Percentiles rank a stretch among this genome's conserved stretches.
These are phyloP conservation scores for Pistacia vera DNA, from an alignment of 345 rosid species.

Conservation along the genomic window DNA sequence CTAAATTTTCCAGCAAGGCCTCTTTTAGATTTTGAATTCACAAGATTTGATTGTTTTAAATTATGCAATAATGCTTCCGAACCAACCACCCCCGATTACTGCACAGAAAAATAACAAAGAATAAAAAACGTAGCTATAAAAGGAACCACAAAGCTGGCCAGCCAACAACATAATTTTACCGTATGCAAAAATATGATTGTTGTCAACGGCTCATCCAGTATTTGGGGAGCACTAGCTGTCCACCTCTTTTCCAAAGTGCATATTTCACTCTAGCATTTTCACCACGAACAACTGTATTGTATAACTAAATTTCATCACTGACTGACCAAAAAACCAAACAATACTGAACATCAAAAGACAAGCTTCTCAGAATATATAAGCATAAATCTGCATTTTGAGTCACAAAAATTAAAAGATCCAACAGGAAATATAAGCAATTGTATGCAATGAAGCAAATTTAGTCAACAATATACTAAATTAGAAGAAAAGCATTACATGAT, in stretches of 20 bases:
- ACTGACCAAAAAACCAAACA: not conserved
- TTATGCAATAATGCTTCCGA: constrained; percentile 51
- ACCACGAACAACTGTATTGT: constrained; percentile 64
- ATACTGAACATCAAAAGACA: not conserved
- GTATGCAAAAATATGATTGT: constrained; percentile 67
- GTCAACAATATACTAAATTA: constrained; percentile 4
- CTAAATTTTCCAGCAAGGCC: not conserved
- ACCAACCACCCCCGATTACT: constrained; percentile 93
- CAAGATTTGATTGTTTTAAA: constrained; percentile 41
- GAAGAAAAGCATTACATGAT: constrained; percentile 56
- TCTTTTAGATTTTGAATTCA: constrained; percentile 46
- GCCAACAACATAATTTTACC: constrained; percentile 44
- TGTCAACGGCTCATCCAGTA: constrained; percentile 40
- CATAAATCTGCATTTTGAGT: not conserved
- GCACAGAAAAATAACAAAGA: constrained; percentile 21
- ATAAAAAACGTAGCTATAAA: constrained; percentile 17
- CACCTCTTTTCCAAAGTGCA: constrained; percentile 28
- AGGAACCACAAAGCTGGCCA: not conserved
- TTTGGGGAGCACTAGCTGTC: constrained; percentile 33
- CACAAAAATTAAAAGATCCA: constrained; percentile 11
- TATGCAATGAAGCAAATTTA: not conserved
- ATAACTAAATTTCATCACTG: constrained; percentile 16
- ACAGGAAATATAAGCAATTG: constrained; percentile 8
- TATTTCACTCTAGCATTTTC: constrained; percentile 55
- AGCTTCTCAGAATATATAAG: constrained; percentile 8